Percentiles rank a stretch among this genome's conserved stretches.
These are phyloP conservation scores for Calonectria naviculata DNA, from an alignment of 2,329 filamentous ascomycete species.

Conservation along the genomic window DNA sequence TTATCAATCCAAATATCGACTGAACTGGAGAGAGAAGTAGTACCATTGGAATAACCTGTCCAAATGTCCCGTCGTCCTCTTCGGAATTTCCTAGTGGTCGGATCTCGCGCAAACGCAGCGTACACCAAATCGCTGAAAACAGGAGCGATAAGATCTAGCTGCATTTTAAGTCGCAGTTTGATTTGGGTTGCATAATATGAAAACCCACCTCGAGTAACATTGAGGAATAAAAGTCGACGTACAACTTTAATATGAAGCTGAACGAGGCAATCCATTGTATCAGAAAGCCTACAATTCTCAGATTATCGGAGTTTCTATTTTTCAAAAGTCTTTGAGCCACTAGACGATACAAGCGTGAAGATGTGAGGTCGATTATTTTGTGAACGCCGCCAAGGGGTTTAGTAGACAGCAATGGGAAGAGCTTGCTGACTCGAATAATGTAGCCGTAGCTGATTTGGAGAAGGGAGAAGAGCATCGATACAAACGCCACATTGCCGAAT, in stretches of 20 bases:
- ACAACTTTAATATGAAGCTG: background rate
- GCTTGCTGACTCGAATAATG: background rate
- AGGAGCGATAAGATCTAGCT: background rate
- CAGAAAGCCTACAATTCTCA: background rate
- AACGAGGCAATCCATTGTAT: background rate
- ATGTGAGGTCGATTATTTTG: background rate
- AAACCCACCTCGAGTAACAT: background rate
- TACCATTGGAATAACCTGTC: background rate
- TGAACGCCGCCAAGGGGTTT: background rate
- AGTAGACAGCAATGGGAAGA: background rate
- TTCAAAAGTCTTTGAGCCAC: background rate
- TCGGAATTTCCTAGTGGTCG: background rate
- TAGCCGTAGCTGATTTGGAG: background rate
- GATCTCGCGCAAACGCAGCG: background rate
- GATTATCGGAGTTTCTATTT: background rate
- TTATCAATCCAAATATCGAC: background rate
- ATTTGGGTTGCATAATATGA: background rate
- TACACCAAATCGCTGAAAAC: background rate
- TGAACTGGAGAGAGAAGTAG: background rate
- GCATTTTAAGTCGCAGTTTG: background rate
- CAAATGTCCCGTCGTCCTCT: background rate
- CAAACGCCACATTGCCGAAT: background rate
- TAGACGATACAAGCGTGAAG: background rate
- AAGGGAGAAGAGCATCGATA: background rate
- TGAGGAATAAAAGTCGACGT: background rate